These are phyloP conservation scores for Galeopsis tetrahit DNA, from an alignment of 257 asterid species.

Conservation along the genomic window DNA sequence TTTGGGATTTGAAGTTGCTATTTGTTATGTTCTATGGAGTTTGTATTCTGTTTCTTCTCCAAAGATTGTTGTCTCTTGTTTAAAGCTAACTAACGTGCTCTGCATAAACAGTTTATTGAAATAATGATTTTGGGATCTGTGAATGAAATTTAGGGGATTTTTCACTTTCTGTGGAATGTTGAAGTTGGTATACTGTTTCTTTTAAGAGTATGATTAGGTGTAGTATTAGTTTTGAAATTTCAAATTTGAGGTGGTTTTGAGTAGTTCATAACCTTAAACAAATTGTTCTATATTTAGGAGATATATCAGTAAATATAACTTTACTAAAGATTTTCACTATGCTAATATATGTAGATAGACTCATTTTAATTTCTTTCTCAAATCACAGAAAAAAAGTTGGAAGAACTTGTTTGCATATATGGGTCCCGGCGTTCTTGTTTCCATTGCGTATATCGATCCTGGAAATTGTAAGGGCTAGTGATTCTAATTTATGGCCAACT, in stretches of 20 bases:
- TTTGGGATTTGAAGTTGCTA: constrained; percentile 6
- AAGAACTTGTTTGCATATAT: constrained; percentile 81
- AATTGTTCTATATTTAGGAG: not conserved
- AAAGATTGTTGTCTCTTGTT: not conserved
- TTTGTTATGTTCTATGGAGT: not conserved
- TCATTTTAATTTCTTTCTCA: not conserved
- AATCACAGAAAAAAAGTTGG: constrained; percentile 80
- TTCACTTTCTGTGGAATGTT: not conserved
- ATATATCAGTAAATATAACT: not conserved
- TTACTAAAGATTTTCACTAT: not conserved
- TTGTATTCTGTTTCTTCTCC: not conserved
- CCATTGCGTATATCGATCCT: constrained; percentile 96
- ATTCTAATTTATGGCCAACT: not conserved
- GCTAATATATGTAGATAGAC: constrained; percentile 11
- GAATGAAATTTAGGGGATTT: constrained; percentile 9
- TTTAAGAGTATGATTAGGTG: not conserved
- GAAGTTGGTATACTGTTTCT: not conserved
- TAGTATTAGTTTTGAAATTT: constrained; percentile 1
- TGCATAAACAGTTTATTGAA: not conserved
- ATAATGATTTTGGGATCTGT: constrained; percentile 12
- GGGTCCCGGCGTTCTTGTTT: constrained; percentile 99
- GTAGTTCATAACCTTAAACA: constrained; percentile 12
- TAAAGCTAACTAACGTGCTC: not conserved
- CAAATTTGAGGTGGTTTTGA: constrained; percentile 25
- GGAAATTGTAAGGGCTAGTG: constrained; percentile 77